Conservation (phyloP, 2,329 filamentous ascomycete genomes). For the Talaromyces verruculosus region DNA sequence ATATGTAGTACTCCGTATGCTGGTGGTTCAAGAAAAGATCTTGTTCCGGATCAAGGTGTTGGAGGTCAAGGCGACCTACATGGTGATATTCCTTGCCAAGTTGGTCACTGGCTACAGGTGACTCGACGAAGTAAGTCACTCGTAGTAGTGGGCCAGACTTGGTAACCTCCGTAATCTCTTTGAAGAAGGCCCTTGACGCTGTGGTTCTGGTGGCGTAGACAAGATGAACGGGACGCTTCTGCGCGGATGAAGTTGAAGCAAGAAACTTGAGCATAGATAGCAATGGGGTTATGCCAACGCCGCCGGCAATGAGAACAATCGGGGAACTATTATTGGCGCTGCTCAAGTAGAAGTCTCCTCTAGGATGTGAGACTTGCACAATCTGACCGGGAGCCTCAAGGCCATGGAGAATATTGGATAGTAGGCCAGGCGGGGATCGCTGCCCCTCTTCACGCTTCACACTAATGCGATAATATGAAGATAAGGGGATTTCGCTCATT, state of each 20-base stretch:
- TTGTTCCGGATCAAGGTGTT: not conserved
- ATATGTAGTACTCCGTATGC: conserved; percentile 6
- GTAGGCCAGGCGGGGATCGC: conserved; percentile 35
- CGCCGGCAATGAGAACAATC: conserved; percentile 59
- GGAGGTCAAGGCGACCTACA: conserved; percentile 4
- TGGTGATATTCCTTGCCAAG: not conserved
- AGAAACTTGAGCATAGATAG: conserved; percentile 57
- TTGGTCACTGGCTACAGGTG: not conserved
- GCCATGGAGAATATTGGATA: conserved; percentile 6
- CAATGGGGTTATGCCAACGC: conserved; percentile 59
- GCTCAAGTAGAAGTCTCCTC: conserved; percentile 46
- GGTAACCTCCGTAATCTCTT: not conserved
- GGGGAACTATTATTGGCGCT: conserved; percentile 41
- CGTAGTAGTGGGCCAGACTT: not conserved
- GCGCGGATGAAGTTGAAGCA: not conserved
- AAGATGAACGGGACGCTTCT: conserved; percentile 1
- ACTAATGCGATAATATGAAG: conserved; percentile 5
- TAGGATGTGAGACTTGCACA: conserved; percentile 12
- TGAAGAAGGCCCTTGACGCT: not conserved
- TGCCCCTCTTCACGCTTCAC: conserved; percentile 4
- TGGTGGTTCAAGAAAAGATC: not conserved
- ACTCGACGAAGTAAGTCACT: conserved; percentile 1
- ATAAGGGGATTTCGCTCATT: not conserved
- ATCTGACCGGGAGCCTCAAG: not conserved
- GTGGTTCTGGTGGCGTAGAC: conserved; percentile 6